These are phyloP conservation scores for Alternaria alternata DNA, from an alignment of 2,329 filamentous ascomycete species.

Conservation along the genomic window DNA sequence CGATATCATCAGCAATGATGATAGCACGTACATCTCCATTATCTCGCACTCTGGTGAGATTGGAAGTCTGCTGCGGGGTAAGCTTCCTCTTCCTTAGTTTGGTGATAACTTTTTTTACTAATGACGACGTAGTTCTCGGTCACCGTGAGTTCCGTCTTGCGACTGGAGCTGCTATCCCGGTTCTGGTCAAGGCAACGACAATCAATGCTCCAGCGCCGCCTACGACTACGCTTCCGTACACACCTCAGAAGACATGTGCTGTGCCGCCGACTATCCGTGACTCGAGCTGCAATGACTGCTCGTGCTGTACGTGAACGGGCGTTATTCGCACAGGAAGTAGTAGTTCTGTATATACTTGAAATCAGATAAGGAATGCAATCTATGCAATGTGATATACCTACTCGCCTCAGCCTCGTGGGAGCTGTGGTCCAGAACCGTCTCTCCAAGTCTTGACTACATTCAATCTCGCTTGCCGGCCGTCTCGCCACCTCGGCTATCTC, in stretches of 20 bases:
- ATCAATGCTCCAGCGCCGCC: constrained; percentile 42
- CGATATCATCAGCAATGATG: constrained; percentile 61
- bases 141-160: constrained; percentile 68
- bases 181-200: constrained; percentile 68
- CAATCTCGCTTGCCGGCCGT: no score
- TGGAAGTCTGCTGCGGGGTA: constrained; percentile 58
- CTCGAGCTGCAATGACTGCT: constrained; percentile 48
- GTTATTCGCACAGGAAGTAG: neutral
- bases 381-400: neutral
- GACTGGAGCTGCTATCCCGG: constrained; percentile 74
- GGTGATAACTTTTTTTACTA: neutral
- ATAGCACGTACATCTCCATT: constrained; percentile 60
- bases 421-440: no score
- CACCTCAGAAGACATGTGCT: constrained; percentile 38
- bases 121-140: constrained; percentile 56
- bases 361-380: fast-evolving
- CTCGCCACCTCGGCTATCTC: no score
- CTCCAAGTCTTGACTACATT: no score
- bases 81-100: neutral
- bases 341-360: neutral
- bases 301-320: constrained; percentile 37
- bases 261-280: constrained; percentile 39
- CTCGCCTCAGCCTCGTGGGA: no score
- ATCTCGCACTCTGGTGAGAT: constrained; percentile 69
- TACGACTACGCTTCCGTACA: constrained; percentile 41